Conservation (phyloP, 768 basidiomycete species). For the Tylopilus sp. region DNA sequence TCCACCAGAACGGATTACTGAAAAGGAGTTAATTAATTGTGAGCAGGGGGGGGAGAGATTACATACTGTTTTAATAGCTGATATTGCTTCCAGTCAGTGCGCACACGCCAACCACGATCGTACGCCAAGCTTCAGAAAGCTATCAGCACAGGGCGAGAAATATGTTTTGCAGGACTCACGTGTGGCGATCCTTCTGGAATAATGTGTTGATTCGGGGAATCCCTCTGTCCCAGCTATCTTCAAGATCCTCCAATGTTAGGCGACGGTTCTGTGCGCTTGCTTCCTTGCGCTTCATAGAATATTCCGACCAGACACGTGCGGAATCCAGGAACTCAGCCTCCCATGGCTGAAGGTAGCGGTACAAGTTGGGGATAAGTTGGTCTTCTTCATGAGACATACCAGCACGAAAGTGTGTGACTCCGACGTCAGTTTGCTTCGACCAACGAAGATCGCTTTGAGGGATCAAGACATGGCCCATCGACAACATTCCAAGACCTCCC, state of each 20-base stretch:
- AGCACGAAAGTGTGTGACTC: constrained; percentile 98
- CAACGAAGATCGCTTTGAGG: constrained; percentile 96
- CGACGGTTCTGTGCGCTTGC: constrained; percentile 99
- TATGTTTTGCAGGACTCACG: constrained; percentile 41
- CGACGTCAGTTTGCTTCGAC: constrained; percentile 98
- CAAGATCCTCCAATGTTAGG: constrained; percentile 94
- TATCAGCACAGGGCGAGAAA: neutral
- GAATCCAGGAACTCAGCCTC: constrained; percentile 97
- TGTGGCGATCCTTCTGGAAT: constrained; percentile 98
- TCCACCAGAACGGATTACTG: constrained; percentile 99
- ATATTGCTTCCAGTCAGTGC: constrained; percentile 98
- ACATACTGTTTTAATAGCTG: constrained; percentile 86
- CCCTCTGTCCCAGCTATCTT: constrained; percentile 98
- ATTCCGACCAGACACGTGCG: constrained; percentile 98
- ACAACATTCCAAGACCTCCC: constrained; percentile 97
- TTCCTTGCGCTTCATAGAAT: constrained; percentile 99
- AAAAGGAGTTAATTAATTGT: constrained; percentile 11
- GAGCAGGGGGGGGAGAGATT: neutral
- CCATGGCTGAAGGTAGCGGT: constrained; percentile 96
- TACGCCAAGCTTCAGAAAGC: constrained; percentile 68
- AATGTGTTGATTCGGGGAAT: constrained; percentile 98
- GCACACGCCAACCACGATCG: constrained; percentile 98
- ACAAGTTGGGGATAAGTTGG: constrained; percentile 94
- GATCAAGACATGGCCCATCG: constrained; percentile 98
- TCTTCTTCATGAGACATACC: constrained; percentile 97